Base-by-base conservation (phyloP, 2,329 filamentous ascomycete genomes). In the Aspergillus sp. region DNA sequence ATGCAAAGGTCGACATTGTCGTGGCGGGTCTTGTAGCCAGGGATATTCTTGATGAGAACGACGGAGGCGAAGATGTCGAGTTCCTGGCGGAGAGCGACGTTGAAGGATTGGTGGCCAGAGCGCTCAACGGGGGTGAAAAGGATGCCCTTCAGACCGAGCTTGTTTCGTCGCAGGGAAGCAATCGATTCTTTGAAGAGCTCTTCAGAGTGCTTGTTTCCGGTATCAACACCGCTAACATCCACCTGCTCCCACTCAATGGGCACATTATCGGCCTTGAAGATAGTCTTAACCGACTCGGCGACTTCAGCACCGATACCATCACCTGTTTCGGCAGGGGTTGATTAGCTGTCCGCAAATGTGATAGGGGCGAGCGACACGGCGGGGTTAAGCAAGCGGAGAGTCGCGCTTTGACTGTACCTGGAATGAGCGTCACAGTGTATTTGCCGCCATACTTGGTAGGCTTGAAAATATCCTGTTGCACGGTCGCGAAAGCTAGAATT, bases 181-280 rank as follows among this genome's bases (percentile, higher is more conserved):
- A 99, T 93, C 59, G 93, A 93, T 83, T 98, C 92, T 77, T 91
- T 89, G 87, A 99, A 98, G 69, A 96, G 90, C 71, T 93, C 92
- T 83, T 98, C 95, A 63, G 93, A 92, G 80, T 93, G 90, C 82
- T 93, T 92, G 79, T 88, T 86, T 74, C 91, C 91, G 63, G 89
- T 87, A 77, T 94, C 91, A 68, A 98, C 86, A 80, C 95, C 95
- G 30, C 92, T 93, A 51, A 97, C 94, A 78, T 97, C 93, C 73
- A 99, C 87, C 85, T 98, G 93, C 82, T 99, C 95, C 94, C 95
- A 98, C 82, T 97, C 93, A 74, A 99, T 89, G 75, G 95, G 95
- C 57, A 97, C 94, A 78, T 97, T 98, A 85, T 98, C 94, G 79
- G 94, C 93, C 88, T 97, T 98, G 90, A 98, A 98, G 81, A 99